These are phyloP conservation scores for Eustoma russellianum DNA, from an alignment of 257 asterid genomes.

Conservation along the genomic window DNA sequence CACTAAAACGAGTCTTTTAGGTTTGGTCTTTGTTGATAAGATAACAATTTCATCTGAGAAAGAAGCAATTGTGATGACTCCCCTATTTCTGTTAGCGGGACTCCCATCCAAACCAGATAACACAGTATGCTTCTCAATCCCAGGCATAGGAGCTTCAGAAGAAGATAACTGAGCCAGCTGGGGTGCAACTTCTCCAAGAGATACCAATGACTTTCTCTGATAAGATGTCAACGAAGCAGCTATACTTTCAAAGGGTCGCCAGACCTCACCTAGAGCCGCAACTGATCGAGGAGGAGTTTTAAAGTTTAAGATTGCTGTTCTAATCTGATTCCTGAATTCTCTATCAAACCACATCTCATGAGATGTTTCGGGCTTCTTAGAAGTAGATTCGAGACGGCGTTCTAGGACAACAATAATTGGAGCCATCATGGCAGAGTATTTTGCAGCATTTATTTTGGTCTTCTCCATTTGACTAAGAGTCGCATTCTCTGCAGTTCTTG, in stretches of 20 bases:
- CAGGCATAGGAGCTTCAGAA: conserved; percentile 98
- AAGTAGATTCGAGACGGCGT: conserved; percentile 92
- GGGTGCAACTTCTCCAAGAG: conserved; percentile 94
- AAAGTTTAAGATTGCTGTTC: conserved; percentile 64
- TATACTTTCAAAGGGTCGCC: conserved; percentile 89
- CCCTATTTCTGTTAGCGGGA: conserved; percentile 37
- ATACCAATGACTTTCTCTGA: conserved; percentile 83
- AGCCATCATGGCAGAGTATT: conserved; percentile 99
- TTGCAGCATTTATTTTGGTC: conserved; percentile 89
- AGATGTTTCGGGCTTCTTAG: conserved; percentile 89
- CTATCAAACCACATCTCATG: conserved; percentile 82
- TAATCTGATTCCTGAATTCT: conserved; percentile 69
- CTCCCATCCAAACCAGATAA: conserved; percentile 47
- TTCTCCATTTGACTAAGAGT: conserved; percentile 81
- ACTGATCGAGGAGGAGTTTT: conserved; percentile 87
- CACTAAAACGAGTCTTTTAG: conserved; percentile 68
- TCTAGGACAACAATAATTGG: conserved; percentile 87
- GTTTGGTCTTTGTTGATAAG: conserved; percentile 94
- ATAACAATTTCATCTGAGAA: conserved; percentile 66
- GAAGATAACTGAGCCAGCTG: conserved; percentile 62
- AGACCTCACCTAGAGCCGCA: conserved; percentile 78
- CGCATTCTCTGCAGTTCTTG: conserved; percentile 69
- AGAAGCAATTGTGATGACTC: conserved; percentile 68
- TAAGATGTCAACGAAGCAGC: conserved; percentile 86
- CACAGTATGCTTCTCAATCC: conserved; percentile 77